Conservation (phyloP, 345 rosid species). For the Citrus unshiu region DNA sequence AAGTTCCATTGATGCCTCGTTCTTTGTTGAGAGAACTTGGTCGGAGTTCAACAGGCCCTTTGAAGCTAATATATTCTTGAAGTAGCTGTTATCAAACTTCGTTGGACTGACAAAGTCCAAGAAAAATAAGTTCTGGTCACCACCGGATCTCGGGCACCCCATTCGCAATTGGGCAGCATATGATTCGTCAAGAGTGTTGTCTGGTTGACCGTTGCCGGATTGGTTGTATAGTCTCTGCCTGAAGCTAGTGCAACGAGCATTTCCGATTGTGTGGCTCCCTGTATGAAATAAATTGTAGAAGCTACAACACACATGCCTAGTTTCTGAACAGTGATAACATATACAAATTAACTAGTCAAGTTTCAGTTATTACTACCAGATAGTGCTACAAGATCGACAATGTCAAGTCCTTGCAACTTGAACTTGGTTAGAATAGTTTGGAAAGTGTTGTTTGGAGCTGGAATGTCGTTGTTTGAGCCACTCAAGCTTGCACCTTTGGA, state of each 20-base stretch:
- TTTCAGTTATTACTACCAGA: slow-evolving; percentile 48
- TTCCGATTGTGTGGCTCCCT: slow-evolving; percentile 96
- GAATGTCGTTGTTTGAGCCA: slow-evolving; percentile 77
- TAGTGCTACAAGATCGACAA: slow-evolving; percentile 77
- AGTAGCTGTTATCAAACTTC: slow-evolving; percentile 78
- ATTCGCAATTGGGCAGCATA: slow-evolving; percentile 46
- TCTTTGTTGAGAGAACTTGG: slow-evolving; percentile 63
- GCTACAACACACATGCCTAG: neutral
- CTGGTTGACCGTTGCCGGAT: slow-evolving; percentile 73
- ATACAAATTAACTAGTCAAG: neutral
- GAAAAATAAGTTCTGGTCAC: slow-evolving; percentile 64
- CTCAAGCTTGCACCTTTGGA: slow-evolving; percentile 68
- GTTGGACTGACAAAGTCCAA: slow-evolving; percentile 56
- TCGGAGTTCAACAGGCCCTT: slow-evolving; percentile 84
- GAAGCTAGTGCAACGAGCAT: slow-evolving; percentile 81
- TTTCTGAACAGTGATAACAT: neutral
- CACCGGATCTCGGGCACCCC: slow-evolving; percentile 61
- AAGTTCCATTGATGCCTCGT: slow-evolving; percentile 48
- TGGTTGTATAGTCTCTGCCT: slow-evolving; percentile 92
- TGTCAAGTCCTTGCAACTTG: slow-evolving; percentile 56
- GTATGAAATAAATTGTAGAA: slow-evolving; percentile 1
- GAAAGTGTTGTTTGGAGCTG: slow-evolving; percentile 67
- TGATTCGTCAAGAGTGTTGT: slow-evolving; percentile 58
- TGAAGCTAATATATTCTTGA: slow-evolving; percentile 63
- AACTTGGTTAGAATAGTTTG: slow-evolving; percentile 67